Percentiles rank a stretch among this genome's conserved stretches.
phyloP scores from a whole-genome alignment of 495 filamentous ascomycete genomes.

The Pseudevernia furfuracea region DNA sequence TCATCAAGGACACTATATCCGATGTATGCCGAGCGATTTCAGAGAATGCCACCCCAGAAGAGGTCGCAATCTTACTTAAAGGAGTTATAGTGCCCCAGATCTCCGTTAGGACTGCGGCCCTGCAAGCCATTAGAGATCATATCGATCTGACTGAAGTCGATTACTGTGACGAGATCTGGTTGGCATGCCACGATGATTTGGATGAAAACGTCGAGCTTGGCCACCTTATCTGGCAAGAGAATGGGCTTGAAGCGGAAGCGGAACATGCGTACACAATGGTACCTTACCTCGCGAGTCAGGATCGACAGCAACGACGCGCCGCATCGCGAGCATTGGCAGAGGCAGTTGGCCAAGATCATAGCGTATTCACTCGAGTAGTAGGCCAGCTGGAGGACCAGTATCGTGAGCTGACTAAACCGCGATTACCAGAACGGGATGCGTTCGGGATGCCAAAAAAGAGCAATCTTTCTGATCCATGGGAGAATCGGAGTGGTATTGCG shows the following conservation, averaged over 20 bases:
- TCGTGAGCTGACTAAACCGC: slow-evolving; percentile 67
- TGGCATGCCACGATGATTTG: slow-evolving; percentile 82
- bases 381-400: slow-evolving; percentile 60
- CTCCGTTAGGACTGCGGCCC: slow-evolving; percentile 71
- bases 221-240: slow-evolving; percentile 88
- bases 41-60: slow-evolving; percentile 59
- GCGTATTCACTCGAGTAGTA: slow-evolving; percentile 50
- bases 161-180: slow-evolving; percentile 87
- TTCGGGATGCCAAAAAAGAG: slow-evolving; percentile 88
- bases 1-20: slow-evolving; percentile 81
- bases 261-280: slow-evolving; percentile 56
- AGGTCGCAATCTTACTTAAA: slow-evolving; percentile 62
- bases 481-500: slow-evolving; percentile 77
- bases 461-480: slow-evolving; percentile 81
- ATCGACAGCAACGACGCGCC: slow-evolving; percentile 72
- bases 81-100: slow-evolving; percentile 71
- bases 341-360: slow-evolving; percentile 51
- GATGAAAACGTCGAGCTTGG: slow-evolving; percentile 82
- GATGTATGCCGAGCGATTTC: slow-evolving; percentile 76
- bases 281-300: slow-evolving; percentile 69
- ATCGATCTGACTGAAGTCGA: slow-evolving; percentile 80
- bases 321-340: slow-evolving; percentile 77
- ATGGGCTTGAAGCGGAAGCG: slow-evolving; percentile 65
- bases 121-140: slow-evolving; percentile 87
- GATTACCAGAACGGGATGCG: slow-evolving; percentile 72